Evolutionary conservation across 106 monocot species (phyloP).

Genomic region (Ottelia alismoides): DNA sequence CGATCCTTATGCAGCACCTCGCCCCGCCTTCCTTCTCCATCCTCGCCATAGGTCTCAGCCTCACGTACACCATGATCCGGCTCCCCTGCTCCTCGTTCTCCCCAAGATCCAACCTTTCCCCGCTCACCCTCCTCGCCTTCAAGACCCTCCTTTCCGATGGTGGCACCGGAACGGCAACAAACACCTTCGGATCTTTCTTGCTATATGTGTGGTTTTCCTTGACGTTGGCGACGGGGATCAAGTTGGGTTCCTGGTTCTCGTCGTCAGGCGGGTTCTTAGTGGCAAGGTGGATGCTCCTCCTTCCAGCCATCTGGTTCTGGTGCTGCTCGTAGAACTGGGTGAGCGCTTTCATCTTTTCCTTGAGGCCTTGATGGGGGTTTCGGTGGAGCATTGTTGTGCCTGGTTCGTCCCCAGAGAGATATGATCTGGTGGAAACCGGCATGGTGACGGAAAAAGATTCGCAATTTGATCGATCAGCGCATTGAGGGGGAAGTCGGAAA

Average conservation of each 20-base stretch:
- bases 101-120: background rate
- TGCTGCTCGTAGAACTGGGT: slow-evolving; percentile 87
- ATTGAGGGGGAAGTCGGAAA: no score
- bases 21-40: slow-evolving; percentile 84
- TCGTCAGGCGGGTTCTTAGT: slow-evolving; percentile 16
- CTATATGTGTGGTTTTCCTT: slow-evolving; percentile 64
- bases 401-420: slow-evolving; percentile 24
- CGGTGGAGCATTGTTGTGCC: background rate
- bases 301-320: slow-evolving; percentile 27
- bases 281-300: no score
- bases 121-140: slow-evolving; percentile 11
- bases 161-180: slow-evolving; percentile 3
- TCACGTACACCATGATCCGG: slow-evolving; percentile 72
- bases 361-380: slow-evolving; percentile 75
- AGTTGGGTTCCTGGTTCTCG: no score
- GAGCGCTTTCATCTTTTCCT: slow-evolving; percentile 91
- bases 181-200: slow-evolving; percentile 16
- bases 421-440: slow-evolving; percentile 78
- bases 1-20: slow-evolving; percentile 57
- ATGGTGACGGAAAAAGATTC: slow-evolving; percentile 12
- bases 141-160: slow-evolving; percentile 14
- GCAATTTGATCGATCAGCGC: background rate
- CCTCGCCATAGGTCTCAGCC: slow-evolving; percentile 80
- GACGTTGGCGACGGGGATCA: slow-evolving; percentile 15
- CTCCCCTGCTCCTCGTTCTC: slow-evolving; percentile 22